Base-by-base conservation (phyloP, 164 flowering plant genomes). In the Magnolia changhungtana region DNA sequence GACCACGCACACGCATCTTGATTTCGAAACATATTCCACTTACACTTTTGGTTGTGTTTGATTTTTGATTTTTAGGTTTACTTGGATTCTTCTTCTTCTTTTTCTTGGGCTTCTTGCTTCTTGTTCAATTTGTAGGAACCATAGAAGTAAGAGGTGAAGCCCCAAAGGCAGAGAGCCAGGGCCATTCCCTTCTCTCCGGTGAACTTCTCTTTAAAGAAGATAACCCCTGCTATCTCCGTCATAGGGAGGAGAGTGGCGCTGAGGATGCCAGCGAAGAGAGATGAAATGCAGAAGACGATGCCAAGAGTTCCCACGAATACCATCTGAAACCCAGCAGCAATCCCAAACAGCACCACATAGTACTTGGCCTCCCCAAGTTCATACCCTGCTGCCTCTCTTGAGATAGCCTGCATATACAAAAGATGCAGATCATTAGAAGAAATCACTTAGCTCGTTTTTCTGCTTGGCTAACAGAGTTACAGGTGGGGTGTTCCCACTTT, bases 121-220 rank as follows among this genome's bases (percentile, higher is more conserved):
- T 64, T 64, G 19, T 64, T 21, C 21, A 21, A 2, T 23, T n/a
- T 64, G 27, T 64, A 64, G 20, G 67, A 19, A 21, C 67, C 67
- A 9, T 55, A 74, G 76, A 74, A 74, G 69, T 63, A 74, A n/a
- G 76, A 74, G n/a, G 69, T 52, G 21, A 74, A 74, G 10, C 77
- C 77, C 77, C 77, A 74, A 8, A 74, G 23, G 31, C 77, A 63
- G 10, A 74, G 71, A 21, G 77, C 71, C 71, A 74, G 51, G 5
- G 77, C 58, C 77, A 74, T 74, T 24, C 71, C 77, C 77, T 74
- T 74, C 31, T 66, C 71, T 13, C 77, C 77, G 1, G n/a, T 74
- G 29, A 74, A 74, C 68, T 74, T 74, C 75, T 74, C 75, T 9
- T 51, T 45, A 71, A 8, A 74, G 55, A 74, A 20, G 27, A 74